These are phyloP conservation scores for Xylariaceae sp. DNA, from an alignment of 2,329 filamentous ascomycete species.

Conservation along the genomic window DNA sequence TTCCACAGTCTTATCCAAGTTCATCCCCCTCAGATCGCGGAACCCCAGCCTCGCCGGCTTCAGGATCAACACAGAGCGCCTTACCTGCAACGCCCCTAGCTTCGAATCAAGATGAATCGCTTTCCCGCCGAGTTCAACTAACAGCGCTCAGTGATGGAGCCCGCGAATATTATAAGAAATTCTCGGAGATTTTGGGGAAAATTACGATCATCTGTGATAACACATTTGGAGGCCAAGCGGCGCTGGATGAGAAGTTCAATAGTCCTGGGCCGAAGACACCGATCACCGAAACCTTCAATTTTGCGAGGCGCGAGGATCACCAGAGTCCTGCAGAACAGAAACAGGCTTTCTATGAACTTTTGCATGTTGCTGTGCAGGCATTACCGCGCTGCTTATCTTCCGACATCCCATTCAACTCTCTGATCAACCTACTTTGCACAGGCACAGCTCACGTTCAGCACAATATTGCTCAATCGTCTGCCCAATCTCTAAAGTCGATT, in stretches of 20 bases:
- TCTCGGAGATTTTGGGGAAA: constrained; percentile 92
- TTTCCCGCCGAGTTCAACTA: constrained; percentile 62
- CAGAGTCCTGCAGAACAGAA: constrained; percentile 73
- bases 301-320: constrained; percentile 76
- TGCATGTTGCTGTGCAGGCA: constrained; percentile 93
- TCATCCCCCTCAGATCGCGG: constrained; percentile 37
- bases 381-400: constrained; percentile 88
- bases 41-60: constrained; percentile 44
- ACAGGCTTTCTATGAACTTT: constrained; percentile 89
- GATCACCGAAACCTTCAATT: constrained; percentile 90
- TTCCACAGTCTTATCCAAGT: constrained; percentile 64
- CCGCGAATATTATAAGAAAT: constrained; percentile 81
- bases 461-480: constrained; percentile 88
- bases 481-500: constrained; percentile 90
- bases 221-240: constrained; percentile 92
- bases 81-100: constrained; percentile 21
- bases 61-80: constrained; percentile 33
- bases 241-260: constrained; percentile 90
- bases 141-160: constrained; percentile 68
- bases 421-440: constrained; percentile 93
- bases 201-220: constrained; percentile 97
- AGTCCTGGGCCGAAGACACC: constrained; percentile 88
- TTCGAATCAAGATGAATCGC: constrained; percentile 51
- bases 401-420: constrained; percentile 85
- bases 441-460: constrained; percentile 92